Conservation (phyloP, 2,329 filamentous ascomycete genomes). For the Ilyonectria mors-panacis region DNA sequence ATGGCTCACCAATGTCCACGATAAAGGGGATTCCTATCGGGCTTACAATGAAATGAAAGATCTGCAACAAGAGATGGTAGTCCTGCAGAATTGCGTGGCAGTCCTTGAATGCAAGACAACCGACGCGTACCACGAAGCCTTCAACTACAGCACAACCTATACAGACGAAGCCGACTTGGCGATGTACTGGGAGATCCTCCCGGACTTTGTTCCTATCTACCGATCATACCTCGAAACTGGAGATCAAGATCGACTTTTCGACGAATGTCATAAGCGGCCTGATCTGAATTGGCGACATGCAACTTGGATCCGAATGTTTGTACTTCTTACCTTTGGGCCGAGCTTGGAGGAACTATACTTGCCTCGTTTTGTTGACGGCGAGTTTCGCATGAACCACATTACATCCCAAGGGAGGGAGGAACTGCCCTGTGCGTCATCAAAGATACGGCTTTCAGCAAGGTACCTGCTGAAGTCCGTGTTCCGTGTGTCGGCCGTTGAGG, state of each 20-base stretch:
- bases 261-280: neutral
- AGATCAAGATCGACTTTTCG: neutral
- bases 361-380: neutral
- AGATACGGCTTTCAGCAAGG: neutral
- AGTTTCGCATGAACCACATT: neutral
- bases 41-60: neutral
- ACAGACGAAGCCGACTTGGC: neutral
- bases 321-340: neutral
- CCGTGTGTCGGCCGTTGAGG: neutral
- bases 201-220: neutral
- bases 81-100: neutral
- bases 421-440: neutral
- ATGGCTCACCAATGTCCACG: neutral
- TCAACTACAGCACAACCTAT: neutral
- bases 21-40: neutral
- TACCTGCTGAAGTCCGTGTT: neutral
- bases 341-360: neutral
- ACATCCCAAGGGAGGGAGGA: neutral
- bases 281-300: constrained; percentile 6
- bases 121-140: neutral
- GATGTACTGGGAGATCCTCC: neutral
- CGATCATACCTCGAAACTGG: neutral
- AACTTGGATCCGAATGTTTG: constrained; percentile 14
- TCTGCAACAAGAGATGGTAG: neutral
- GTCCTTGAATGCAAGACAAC: neutral